These are phyloP conservation scores for Diospyros kaki DNA, from an alignment of 148 eudicot genomes.

Conservation along the genomic window DNA sequence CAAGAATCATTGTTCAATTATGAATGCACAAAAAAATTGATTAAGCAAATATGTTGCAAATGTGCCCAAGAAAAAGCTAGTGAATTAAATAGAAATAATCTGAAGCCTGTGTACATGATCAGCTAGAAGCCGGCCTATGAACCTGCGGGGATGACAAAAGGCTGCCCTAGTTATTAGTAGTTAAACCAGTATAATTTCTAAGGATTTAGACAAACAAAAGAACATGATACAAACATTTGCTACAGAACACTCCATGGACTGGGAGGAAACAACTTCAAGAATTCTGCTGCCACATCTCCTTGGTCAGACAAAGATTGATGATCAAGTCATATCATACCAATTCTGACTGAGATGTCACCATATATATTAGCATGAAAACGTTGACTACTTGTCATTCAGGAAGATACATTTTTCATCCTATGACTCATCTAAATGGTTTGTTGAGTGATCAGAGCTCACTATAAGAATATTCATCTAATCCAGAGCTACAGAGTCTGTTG, in stretches of 20 bases:
- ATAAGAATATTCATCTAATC: not conserved
- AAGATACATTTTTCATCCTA: not conserved
- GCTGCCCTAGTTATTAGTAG: not conserved
- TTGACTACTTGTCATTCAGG: not conserved
- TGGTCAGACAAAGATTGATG: not conserved
- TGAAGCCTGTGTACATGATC: not conserved
- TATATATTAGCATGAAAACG: not conserved
- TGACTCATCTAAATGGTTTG: not conserved
- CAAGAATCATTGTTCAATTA: not conserved
- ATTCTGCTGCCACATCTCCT: not conserved
- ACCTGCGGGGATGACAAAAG: not conserved
- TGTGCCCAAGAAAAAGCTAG: not conserved
- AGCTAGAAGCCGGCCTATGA: not conserved
- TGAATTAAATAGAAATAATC: not conserved
- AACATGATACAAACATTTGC: not conserved
- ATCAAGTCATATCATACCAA: not conserved
- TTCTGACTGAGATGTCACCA: not conserved
- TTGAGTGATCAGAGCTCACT: not conserved
- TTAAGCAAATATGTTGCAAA: too few species aligned
- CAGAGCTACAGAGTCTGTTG: not conserved
- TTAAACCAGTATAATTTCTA: not conserved
- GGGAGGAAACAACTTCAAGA: not conserved
- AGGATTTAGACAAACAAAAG: not conserved
- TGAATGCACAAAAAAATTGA: not conserved
- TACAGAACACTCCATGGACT: not conserved